phyloP scores from a whole-genome alignment of 2,329 filamentous ascomycete species.

The Chrysoporthe cubensis region DNA sequence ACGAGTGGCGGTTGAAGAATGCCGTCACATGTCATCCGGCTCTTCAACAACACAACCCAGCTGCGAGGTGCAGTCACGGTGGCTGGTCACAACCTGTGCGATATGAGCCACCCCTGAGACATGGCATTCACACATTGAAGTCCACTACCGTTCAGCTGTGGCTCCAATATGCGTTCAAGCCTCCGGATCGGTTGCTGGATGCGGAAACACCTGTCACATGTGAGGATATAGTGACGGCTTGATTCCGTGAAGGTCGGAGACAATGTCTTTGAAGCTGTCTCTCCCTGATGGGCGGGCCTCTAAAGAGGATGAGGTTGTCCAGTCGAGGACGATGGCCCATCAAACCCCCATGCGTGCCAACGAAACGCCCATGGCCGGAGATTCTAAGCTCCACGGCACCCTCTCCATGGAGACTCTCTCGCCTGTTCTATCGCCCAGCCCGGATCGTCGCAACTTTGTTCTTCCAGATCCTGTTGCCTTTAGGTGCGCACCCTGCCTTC shows the following conservation, averaged over 20 bases:
- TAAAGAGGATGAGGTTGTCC: slow-evolving; percentile 44
- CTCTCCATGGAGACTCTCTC: slow-evolving; percentile 30
- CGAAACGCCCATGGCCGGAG: slow-evolving; percentile 28
- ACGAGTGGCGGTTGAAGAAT: neutral
- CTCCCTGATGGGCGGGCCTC: slow-evolving; percentile 39
- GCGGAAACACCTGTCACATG: slow-evolving; percentile 22
- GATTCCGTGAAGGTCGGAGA: slow-evolving; percentile 21
- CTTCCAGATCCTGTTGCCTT: slow-evolving; percentile 64
- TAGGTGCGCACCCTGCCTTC: slow-evolving; percentile 42
- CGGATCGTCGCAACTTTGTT: slow-evolving; percentile 52
- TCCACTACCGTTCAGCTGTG: neutral
- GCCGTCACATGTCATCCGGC: slow-evolving; percentile 9
- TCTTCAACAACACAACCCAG: neutral
- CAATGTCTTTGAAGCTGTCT: slow-evolving; percentile 47
- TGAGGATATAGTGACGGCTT: slow-evolving; percentile 16
- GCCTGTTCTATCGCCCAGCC: slow-evolving; percentile 34
- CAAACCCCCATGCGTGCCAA: slow-evolving; percentile 33
- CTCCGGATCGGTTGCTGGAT: slow-evolving; percentile 19
- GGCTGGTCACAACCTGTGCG: neutral
- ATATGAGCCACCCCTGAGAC: neutral
- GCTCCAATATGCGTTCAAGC: slow-evolving; percentile 25
- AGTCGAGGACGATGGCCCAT: slow-evolving; percentile 39
- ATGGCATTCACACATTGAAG: slow-evolving; percentile 15
- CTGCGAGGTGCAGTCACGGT: neutral
- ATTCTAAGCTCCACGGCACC: slow-evolving; percentile 33